Evolutionary conservation across 2,329 filamentous ascomycete genomes (phyloP).

Genomic region (Epichloe gansuensis): DNA sequence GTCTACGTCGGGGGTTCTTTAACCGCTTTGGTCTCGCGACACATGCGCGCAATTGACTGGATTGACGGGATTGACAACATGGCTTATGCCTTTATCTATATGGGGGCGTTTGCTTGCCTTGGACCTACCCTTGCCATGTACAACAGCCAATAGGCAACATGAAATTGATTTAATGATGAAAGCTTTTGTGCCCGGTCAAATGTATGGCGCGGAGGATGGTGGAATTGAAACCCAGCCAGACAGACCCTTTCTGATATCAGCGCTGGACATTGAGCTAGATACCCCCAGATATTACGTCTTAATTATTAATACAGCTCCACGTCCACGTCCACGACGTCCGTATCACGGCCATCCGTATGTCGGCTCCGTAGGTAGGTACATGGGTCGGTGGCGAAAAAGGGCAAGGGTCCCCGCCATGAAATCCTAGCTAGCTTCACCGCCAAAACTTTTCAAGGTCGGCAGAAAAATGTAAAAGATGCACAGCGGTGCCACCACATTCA

Average conservation of each 20-base stretch:
- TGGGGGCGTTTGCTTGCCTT: conserved; percentile 3
- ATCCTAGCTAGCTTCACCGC: conserved; percentile 15
- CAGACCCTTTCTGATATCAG: no score
- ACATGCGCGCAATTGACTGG: not conserved
- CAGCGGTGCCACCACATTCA: not conserved
- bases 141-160: conserved; percentile 1
- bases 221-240: no score
- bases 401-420: conserved; percentile 15
- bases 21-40: not conserved
- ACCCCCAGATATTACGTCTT: no score
- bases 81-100: conserved; percentile 3
- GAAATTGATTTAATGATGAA: conserved; percentile 1
- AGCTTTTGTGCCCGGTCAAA: no score
- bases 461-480: conserved; percentile 15
- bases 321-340: no score
- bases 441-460: conserved; percentile 16
- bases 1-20: not conserved
- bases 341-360: no score
- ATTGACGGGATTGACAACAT: conserved; percentile 1
- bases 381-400: conserved; percentile 7
- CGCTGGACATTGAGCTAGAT: no score
- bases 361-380: not conserved
- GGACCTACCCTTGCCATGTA: conserved; percentile 4
- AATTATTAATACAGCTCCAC: no score
- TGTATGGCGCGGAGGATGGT: no score